These are phyloP conservation scores for Mollisiaceae sp. DNA, from an alignment of 2,329 filamentous ascomycete genomes.

Conservation along the genomic window DNA sequence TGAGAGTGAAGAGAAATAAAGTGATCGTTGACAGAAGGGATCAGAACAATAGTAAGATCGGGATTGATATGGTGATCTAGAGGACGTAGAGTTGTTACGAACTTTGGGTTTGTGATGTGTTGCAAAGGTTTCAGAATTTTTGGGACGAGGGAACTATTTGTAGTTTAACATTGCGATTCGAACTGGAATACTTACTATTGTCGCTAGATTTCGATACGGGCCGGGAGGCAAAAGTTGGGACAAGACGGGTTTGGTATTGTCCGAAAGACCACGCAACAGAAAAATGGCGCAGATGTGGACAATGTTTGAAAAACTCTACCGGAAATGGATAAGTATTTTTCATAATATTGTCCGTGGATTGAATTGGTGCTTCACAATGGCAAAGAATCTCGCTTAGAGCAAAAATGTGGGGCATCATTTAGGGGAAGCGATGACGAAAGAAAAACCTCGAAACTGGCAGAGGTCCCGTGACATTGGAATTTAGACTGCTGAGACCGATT, in stretches of 20 bases:
- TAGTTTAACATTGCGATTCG: slow-evolving; percentile 1
- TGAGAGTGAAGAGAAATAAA: background rate
- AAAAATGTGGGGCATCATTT: background rate
- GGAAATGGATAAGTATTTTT: background rate
- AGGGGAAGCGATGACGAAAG: background rate
- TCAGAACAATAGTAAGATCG: background rate
- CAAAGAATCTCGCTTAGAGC: background rate
- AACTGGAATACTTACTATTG: background rate
- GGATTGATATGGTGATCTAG: background rate
- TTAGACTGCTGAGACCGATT: background rate
- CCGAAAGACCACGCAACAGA: background rate
- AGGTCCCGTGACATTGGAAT: background rate
- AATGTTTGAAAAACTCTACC: background rate
- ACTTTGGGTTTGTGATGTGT: background rate
- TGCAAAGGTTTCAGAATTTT: too few species aligned
- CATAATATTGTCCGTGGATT: background rate
- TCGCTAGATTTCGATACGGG: background rate
- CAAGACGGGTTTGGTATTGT: background rate
- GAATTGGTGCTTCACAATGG: background rate
- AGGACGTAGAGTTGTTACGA: background rate
- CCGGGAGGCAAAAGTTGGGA: too few species aligned
- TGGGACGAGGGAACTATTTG: background rate
- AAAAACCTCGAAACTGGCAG: background rate
- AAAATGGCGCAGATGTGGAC: background rate
- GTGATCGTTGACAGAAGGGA: background rate